Conservation (phyloP, 2,329 filamentous ascomycete genomes). For the Alternaria sp. region DNA sequence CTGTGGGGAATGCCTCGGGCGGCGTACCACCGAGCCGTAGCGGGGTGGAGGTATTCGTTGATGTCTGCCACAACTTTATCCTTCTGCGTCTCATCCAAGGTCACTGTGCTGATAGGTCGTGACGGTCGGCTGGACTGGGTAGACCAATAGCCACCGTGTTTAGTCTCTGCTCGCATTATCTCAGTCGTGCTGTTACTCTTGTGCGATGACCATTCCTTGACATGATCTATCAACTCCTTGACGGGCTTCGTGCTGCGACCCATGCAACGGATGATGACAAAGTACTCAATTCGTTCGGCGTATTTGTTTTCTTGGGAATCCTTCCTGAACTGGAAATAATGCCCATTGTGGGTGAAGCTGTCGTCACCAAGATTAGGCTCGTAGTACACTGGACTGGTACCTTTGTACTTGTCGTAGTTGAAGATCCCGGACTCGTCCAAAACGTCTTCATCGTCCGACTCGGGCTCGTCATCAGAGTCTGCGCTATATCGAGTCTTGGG, state of each 20-base stretch:
- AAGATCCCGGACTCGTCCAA: constrained; percentile 47
- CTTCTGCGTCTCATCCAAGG: constrained; percentile 73
- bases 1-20: constrained; percentile 86
- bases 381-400: constrained; percentile 56
- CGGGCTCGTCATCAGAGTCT: not conserved
- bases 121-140: constrained; percentile 63
- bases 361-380: constrained; percentile 57
- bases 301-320: constrained; percentile 22
- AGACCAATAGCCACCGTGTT: constrained; percentile 45
- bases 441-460: constrained; percentile 25
- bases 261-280: constrained; percentile 49
- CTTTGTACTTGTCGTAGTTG: constrained; percentile 58
- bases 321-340: constrained; percentile 50
- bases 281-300: constrained; percentile 2
- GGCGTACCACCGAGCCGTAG: constrained; percentile 78
- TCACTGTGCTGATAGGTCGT: constrained; percentile 75
- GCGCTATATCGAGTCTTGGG: constrained; percentile 22
- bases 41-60: constrained; percentile 77
- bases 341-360: constrained; percentile 52
- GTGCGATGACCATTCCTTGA: constrained; percentile 53
- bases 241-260: constrained; percentile 57
- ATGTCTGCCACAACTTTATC: constrained; percentile 71
- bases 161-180: constrained; percentile 52
- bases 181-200: constrained; percentile 53
- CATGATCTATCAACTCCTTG: constrained; percentile 53